Percentiles rank a stretch among this genome's conserved stretches.
Evolutionary conservation across 805 yeast genomes (phyloP).

Genomic region (Clavispora phyllophila): DNA sequence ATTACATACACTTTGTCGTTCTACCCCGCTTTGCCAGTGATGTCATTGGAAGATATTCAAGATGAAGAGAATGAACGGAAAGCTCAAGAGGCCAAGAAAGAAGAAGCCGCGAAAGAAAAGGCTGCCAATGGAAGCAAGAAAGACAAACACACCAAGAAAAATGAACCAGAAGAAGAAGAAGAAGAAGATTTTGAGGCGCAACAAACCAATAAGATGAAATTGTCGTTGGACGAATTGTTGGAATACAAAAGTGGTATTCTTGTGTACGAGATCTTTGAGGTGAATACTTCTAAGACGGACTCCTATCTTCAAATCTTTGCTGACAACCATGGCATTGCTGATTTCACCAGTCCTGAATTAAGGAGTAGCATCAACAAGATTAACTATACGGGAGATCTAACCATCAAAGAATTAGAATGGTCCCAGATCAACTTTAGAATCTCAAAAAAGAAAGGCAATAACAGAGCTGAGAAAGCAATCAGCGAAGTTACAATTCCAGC

Average conservation of each 20-base stretch:
- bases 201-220: constrained; percentile 32
- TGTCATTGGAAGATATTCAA: constrained; percentile 65
- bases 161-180: constrained; percentile 29
- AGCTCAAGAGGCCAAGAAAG: constrained; percentile 19
- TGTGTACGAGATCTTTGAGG: constrained; percentile 60
- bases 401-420: constrained; percentile 72
- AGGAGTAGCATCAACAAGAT: constrained; percentile 34
- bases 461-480: constrained; percentile 51
- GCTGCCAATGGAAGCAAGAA: constrained; percentile 21
- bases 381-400: constrained; percentile 60
- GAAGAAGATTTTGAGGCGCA: constrained; percentile 28
- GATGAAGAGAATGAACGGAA: constrained; percentile 40
- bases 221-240: constrained; percentile 55
- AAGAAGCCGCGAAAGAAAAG: constrained; percentile 27
- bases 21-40: constrained; percentile 78
- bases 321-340: constrained; percentile 68
- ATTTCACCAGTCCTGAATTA: constrained; percentile 52
- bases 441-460: constrained; percentile 48
- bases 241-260: constrained; percentile 71
- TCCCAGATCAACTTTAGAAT: constrained; percentile 63
- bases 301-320: constrained; percentile 69
- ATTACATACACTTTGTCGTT: constrained; percentile 72
- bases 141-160: constrained; percentile 8
- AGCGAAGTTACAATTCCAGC: constrained; percentile 68
- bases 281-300: constrained; percentile 48